phyloP scores from a whole-genome alignment of 148 eudicot species.

The Diospyros kaki region DNA sequence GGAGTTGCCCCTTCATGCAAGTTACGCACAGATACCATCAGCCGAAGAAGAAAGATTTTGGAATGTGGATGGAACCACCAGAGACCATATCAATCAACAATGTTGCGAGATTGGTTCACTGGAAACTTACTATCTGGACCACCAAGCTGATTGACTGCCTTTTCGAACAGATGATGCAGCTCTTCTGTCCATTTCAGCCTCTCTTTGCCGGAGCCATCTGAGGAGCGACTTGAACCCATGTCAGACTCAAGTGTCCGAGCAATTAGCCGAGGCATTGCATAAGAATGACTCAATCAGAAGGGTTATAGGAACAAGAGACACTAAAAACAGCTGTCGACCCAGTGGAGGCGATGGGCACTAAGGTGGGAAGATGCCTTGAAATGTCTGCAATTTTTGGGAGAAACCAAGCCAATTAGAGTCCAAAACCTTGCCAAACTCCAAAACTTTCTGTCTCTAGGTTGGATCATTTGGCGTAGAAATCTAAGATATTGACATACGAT shows the following conservation, averaged over 20 bases:
- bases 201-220: constrained; percentile 31
- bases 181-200: constrained; percentile 44
- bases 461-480: constrained; percentile 29
- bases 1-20: constrained; percentile 44
- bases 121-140: constrained; percentile 42
- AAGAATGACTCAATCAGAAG: background rate
- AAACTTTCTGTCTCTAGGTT: constrained; percentile 13
- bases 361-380: constrained; percentile 25
- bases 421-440: constrained; percentile 20
- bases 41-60: background rate
- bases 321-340: constrained; percentile 2
- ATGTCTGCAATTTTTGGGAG: constrained; percentile 22
- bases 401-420: constrained; percentile 21
- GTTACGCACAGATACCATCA: background rate
- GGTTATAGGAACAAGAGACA: constrained; percentile 5
- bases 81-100: background rate
- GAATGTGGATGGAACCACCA: background rate
- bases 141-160: constrained; percentile 44
- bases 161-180: constrained; percentile 42
- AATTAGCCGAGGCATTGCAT: constrained; percentile 15
- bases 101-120: background rate
- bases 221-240: constrained; percentile 27
- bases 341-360: constrained; percentile 26
- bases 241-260: constrained; percentile 11
- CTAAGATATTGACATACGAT: constrained; percentile 12